phyloP scores from a whole-genome alignment of 2,329 filamentous ascomycete genomes.

The Trichoderma afroharzianum region DNA sequence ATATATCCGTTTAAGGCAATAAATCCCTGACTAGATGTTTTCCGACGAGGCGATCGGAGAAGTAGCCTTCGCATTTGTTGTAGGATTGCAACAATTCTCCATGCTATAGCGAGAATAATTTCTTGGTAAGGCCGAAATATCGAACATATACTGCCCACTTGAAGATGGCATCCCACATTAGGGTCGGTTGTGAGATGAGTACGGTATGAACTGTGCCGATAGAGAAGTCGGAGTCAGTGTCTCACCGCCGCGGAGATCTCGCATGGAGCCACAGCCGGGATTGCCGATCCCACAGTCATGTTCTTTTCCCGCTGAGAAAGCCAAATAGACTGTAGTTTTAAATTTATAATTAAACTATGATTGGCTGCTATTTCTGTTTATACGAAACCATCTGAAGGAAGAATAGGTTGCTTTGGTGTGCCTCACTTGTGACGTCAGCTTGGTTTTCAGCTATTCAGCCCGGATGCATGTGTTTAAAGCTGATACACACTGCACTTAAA shows the following conservation, averaged over 20 bases:
- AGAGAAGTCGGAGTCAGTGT: neutral
- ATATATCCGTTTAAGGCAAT: neutral
- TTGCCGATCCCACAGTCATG: neutral
- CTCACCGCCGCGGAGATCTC: neutral
- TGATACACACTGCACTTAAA: neutral
- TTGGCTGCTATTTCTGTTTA: neutral
- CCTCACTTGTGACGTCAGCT: neutral
- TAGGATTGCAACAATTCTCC: neutral
- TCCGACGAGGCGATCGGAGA: neutral
- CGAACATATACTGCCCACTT: neutral
- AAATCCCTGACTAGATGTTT: neutral
- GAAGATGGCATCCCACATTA: neutral
- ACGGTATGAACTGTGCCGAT: neutral
- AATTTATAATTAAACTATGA: neutral
- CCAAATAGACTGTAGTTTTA: neutral
- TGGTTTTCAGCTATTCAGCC: neutral
- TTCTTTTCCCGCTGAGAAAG: neutral
- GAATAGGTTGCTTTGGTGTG: neutral
- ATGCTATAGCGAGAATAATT: neutral
- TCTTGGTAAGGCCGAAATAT: neutral
- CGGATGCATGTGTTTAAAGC: neutral
- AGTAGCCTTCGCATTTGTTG: neutral
- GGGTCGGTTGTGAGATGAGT: neutral
- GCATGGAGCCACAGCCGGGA: neutral
- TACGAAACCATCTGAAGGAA: neutral